These are phyloP conservation scores for Mimosa bimucronata DNA, from an alignment of 306 rosid genomes.

Conservation along the genomic window DNA sequence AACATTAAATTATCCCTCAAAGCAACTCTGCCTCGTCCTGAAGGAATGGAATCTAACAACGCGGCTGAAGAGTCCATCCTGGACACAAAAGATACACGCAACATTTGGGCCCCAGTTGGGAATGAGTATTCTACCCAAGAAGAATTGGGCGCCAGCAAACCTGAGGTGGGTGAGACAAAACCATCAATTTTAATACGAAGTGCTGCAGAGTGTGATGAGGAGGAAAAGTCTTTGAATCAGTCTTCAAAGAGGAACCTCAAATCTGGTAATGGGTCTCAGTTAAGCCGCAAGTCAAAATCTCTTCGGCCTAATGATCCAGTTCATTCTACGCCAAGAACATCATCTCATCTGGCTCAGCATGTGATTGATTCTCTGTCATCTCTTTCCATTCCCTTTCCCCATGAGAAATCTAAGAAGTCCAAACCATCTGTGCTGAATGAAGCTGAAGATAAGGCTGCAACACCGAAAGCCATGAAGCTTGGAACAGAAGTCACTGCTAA, in stretches of 20 bases:
- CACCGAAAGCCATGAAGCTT: slow-evolving; percentile 56
- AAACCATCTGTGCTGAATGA: slow-evolving; percentile 40
- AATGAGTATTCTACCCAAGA: slow-evolving; percentile 41
- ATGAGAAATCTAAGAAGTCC: slow-evolving; percentile 43
- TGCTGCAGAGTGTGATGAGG: slow-evolving; percentile 84
- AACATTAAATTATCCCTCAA: slow-evolving; percentile 91
- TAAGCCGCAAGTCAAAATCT: slow-evolving; percentile 36
- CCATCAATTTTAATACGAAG: slow-evolving; percentile 80
- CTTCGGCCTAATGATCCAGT: not conserved
- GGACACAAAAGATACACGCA: slow-evolving; percentile 50
- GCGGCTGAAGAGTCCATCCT: slow-evolving; percentile 46
- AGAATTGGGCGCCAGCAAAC: slow-evolving; percentile 44
- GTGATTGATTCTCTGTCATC: slow-evolving; percentile 40
- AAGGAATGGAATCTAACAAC: slow-evolving; percentile 35
- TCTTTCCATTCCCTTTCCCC: slow-evolving; percentile 40
- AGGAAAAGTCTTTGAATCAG: slow-evolving; percentile 59
- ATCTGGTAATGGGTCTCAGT: slow-evolving; percentile 37
- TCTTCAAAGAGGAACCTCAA: slow-evolving; percentile 42
- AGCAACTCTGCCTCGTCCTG: slow-evolving; percentile 54
- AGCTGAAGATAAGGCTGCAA: slow-evolving; percentile 41
- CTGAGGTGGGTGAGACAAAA: slow-evolving; percentile 41
- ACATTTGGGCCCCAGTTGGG: slow-evolving; percentile 53
- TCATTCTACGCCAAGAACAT: not conserved
- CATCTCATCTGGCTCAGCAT: slow-evolving; percentile 23
- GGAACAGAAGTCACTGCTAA: slow-evolving; percentile 73